phyloP scores from a whole-genome alignment of 2,329 filamentous ascomycete genomes.

The Aspergillus sp. region DNA sequence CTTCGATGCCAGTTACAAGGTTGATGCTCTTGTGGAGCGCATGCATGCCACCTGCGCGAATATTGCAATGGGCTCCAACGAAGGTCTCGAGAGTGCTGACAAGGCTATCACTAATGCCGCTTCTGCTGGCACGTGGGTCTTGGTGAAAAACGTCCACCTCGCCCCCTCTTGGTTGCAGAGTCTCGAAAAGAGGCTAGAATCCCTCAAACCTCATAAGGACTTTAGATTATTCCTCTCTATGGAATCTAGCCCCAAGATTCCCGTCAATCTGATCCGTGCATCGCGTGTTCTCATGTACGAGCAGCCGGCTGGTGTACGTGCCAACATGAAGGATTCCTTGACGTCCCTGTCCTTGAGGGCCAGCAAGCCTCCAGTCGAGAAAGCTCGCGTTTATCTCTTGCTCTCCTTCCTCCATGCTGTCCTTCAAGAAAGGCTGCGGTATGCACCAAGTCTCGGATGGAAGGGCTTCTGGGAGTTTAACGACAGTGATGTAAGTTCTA shows the following conservation, averaged over 20 bases:
- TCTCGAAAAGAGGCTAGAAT: slow-evolving; percentile 93
- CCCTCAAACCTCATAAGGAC: slow-evolving; percentile 86
- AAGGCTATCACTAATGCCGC: slow-evolving; percentile 93
- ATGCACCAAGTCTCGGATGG: slow-evolving; percentile 92
- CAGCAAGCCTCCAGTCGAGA: slow-evolving; percentile 81
- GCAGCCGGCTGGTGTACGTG: slow-evolving; percentile 91
- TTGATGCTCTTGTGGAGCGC: slow-evolving; percentile 87
- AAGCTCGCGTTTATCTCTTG: slow-evolving; percentile 82
- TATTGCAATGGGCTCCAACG: slow-evolving; percentile 98
- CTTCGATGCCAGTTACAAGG: slow-evolving; percentile 98
- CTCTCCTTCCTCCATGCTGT: slow-evolving; percentile 95
- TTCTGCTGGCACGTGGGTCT: slow-evolving; percentile 88
- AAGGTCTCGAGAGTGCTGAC: slow-evolving; percentile 87
- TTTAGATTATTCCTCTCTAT: slow-evolving; percentile 97
- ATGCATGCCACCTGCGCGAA: slow-evolving; percentile 82
- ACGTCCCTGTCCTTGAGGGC: slow-evolving; percentile 74
- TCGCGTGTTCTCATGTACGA: slow-evolving; percentile 96
- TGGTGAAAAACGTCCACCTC: slow-evolving; percentile 98
- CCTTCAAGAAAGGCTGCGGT: slow-evolving; percentile 88
- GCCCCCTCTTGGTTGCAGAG: slow-evolving; percentile 95
- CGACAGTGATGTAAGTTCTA: slow-evolving; percentile 83
- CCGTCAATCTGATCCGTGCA: slow-evolving; percentile 88
- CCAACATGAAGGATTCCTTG: slow-evolving; percentile 98
- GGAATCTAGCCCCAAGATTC: slow-evolving; percentile 95
- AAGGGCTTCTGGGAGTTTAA: slow-evolving; percentile 99